These are phyloP conservation scores for Aspergillus coremiiformis DNA, from an alignment of 495 filamentous ascomycete genomes.

Conservation along the genomic window DNA sequence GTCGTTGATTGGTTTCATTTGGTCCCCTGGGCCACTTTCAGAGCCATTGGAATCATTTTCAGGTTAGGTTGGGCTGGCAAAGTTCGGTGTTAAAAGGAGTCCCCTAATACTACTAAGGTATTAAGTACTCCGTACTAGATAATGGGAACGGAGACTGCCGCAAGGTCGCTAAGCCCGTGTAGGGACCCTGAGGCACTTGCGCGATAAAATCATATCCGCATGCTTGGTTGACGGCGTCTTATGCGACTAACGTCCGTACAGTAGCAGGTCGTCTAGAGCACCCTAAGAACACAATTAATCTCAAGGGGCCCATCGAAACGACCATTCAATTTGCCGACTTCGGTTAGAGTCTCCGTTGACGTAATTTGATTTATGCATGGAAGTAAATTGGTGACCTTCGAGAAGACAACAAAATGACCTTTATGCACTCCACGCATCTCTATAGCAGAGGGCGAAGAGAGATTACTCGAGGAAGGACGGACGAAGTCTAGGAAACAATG, in stretches of 20 bases:
- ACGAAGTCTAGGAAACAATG: neutral
- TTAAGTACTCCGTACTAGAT: too few relatives aligned
- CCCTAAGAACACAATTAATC: constrained; percentile 2
- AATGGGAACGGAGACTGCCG: neutral
- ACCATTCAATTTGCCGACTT: constrained; percentile 1
- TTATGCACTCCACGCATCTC: constrained; percentile 2
- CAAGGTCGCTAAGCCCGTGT: neutral
- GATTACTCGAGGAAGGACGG: neutral
- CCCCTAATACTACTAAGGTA: neutral
- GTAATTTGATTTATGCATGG: constrained; percentile 11
- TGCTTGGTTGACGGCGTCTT: neutral
- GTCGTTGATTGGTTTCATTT: neutral
- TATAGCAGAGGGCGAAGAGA: constrained; percentile 1
- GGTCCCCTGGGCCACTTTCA: neutral
- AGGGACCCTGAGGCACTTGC: neutral
- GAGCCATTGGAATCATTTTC: neutral
- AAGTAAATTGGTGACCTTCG: constrained; percentile 13
- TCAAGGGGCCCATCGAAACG: constrained; percentile 2
- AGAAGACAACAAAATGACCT: constrained; percentile 4
- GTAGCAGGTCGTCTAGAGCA: neutral
- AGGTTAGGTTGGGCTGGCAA: too few relatives aligned
- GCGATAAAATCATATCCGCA: neutral
- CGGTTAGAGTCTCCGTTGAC: constrained; percentile 3
- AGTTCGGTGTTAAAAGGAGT: neutral
- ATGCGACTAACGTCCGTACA: neutral